A percentile compares a stretch with the other conserved stretches of the same genome.
These are phyloP conservation scores for Lentinula raphanica DNA, from an alignment of 768 basidiomycete genomes.

Conservation along the genomic window DNA sequence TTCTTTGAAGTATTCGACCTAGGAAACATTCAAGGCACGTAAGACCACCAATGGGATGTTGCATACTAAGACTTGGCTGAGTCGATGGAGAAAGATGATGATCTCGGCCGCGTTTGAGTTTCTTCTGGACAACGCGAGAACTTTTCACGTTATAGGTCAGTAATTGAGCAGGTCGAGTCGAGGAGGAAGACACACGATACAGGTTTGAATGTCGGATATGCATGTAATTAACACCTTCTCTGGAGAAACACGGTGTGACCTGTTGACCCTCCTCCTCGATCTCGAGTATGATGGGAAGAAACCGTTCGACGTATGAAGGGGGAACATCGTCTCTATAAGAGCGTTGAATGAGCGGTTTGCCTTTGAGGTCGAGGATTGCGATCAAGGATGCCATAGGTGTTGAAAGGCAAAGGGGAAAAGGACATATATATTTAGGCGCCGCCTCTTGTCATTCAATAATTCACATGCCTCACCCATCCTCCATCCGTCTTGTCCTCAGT, in stretches of 20 bases:
- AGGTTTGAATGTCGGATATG: constrained; percentile 98
- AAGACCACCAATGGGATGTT: background rate
- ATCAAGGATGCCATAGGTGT: constrained; percentile 56
- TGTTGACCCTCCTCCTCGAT: constrained; percentile 97
- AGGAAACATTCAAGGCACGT: background rate
- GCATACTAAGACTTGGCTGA: constrained; percentile 72
- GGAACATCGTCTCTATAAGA: constrained; percentile 96
- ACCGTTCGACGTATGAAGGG: constrained; percentile 83
- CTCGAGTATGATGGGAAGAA: constrained; percentile 88
- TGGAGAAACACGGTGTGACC: constrained; percentile 94
- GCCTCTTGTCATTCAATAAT: background rate
- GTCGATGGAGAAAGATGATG: constrained; percentile 92
- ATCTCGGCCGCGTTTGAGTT: constrained; percentile 96
- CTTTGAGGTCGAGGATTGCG: constrained; percentile 96
- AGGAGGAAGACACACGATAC: constrained; percentile 61
- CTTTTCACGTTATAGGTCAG: constrained; percentile 33
- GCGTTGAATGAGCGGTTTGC: constrained; percentile 94
- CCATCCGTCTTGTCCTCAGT: background rate
- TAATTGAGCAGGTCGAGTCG: background rate
- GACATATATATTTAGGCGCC: background rate
- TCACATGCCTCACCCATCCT: background rate
- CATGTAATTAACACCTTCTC: constrained; percentile 95
- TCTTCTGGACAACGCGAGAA: constrained; percentile 91
- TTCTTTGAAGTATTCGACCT: constrained; percentile 96
- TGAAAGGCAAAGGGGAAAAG: background rate